Evolutionary conservation across 176 grass and related monocot species (phyloP).

Genomic region (Oryza coarctata): DNA sequence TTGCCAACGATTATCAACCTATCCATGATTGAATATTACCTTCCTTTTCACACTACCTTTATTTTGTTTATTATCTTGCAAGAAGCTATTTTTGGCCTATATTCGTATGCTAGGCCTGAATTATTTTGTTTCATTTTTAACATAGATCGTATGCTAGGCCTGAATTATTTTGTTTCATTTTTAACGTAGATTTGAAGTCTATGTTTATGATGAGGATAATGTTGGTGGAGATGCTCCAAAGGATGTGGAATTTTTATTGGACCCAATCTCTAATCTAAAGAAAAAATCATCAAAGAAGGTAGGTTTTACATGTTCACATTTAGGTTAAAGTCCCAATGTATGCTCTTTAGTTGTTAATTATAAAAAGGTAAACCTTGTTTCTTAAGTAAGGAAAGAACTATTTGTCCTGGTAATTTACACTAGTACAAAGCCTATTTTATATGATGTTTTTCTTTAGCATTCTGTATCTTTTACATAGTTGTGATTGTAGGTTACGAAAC

Average conservation of each 20-base stretch:
- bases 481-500: constrained; percentile 32
- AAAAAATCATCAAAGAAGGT: constrained; percentile 40
- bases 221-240: constrained; percentile 10
- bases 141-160: constrained; percentile 1
- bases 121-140: constrained; percentile 4
- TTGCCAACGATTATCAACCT: not conserved
- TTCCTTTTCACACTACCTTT: not conserved
- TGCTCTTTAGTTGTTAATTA: not conserved
- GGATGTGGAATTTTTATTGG: constrained; percentile 32
- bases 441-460: not conserved
- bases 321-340: not conserved
- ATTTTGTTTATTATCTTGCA: not conserved
- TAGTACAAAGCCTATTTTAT: not conserved
- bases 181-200: constrained; percentile 37
- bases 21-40: not conserved
- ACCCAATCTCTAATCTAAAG: constrained; percentile 8
- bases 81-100: not conserved
- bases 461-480: not conserved
- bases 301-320: constrained; percentile 20
- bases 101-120: not conserved
- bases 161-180: not conserved
- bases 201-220: constrained; percentile 36
- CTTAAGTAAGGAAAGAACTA: constrained; percentile 12
- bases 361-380: constrained; percentile 1
- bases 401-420: not conserved